Evolutionary conservation across 2,329 filamentous ascomycete species (phyloP), one percentile per base, ranked within the genome.

Genomic region (Parastagonospora nodorum): DNA sequence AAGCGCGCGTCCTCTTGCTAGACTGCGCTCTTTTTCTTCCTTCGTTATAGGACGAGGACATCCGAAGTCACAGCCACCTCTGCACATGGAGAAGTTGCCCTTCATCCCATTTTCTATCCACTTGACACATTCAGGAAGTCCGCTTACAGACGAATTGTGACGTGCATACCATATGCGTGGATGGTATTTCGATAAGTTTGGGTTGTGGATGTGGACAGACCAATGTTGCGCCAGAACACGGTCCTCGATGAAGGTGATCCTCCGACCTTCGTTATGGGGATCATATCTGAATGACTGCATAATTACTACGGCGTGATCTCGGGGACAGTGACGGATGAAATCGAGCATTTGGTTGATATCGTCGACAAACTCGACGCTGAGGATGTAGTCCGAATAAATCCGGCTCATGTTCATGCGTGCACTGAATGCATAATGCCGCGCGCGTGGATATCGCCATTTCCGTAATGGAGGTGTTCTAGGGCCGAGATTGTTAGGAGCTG

Each of bases 271-370:
- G 19, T 58, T 53, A 1, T 50, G 31, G 5, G 16, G 11, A 12
- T 55, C 52, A 4, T 47, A 16, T 8, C 28, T 10, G n/a, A 55
- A 55, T 4, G 49, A 47, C n/a, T 24, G 14, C 15, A 40, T 43
- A 10, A 55, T 39, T 9, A 42, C 46, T 14, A 10, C 5, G n/a
- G 46, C 37, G 7, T 16, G 37, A 5, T 36, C 19, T 27, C 11
- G 5, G 6, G 41, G 29, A 49, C 52, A 49, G 38, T 50, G 43
- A 12, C 19, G 16, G 5, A 55, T 47, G 6, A 28, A 36, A 39
- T 53, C 47, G 11, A 58, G 49, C 55, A 58, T 58, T 5, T 33
- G n/a, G 19, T 58, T 58, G 27, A 53, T 36, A 10, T 58, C 52
- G 27, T 55, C 30, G 2, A 58, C 31, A 29, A 58, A 50, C 7